A percentile compares a stretch with the other conserved stretches of the same genome.
These are phyloP conservation scores for Paracamarosporium sp. DNA, from an alignment of 2,329 filamentous ascomycete genomes.

Conservation along the genomic window DNA sequence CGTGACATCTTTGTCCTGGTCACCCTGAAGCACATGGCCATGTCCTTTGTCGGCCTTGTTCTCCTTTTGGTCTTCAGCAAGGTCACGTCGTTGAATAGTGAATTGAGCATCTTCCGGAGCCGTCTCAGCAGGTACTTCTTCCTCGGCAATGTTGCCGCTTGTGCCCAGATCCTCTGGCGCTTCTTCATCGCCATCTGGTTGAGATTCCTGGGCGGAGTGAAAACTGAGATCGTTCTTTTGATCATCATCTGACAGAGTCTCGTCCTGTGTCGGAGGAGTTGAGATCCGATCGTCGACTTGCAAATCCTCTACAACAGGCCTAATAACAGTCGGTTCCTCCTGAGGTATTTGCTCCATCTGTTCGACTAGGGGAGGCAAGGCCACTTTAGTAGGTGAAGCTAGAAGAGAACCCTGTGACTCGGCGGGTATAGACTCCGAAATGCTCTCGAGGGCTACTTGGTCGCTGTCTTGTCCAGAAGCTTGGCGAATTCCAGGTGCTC, in stretches of 20 bases:
- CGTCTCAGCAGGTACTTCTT: not conserved
- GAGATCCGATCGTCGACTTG: not conserved
- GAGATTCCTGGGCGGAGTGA: constrained; percentile 28
- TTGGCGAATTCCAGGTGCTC: not conserved
- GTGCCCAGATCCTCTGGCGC: not conserved
- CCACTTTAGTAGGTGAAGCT: not conserved
- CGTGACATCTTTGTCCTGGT: not conserved
- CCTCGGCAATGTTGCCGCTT: not conserved
- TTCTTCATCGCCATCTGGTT: constrained; percentile 14
- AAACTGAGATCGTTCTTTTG: constrained; percentile 31
- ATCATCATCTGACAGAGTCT: constrained; percentile 29
- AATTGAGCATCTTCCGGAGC: not conserved
- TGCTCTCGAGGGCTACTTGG: not conserved
- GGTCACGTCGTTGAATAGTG: not conserved
- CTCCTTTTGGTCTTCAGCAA: not conserved
- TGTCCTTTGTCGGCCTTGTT: not conserved
- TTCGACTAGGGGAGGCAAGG: not conserved
- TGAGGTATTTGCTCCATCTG: not conserved
- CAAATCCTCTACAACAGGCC: not conserved
- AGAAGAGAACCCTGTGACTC: not conserved
- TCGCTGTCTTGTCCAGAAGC: not conserved
- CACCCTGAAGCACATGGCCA: not conserved
- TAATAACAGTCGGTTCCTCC: not conserved
- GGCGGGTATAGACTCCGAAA: not conserved
- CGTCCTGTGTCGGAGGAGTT: not conserved